Evolutionary conservation across 2,329 filamentous ascomycete genomes (phyloP).

Genomic region (Fusarium algeriense): DNA sequence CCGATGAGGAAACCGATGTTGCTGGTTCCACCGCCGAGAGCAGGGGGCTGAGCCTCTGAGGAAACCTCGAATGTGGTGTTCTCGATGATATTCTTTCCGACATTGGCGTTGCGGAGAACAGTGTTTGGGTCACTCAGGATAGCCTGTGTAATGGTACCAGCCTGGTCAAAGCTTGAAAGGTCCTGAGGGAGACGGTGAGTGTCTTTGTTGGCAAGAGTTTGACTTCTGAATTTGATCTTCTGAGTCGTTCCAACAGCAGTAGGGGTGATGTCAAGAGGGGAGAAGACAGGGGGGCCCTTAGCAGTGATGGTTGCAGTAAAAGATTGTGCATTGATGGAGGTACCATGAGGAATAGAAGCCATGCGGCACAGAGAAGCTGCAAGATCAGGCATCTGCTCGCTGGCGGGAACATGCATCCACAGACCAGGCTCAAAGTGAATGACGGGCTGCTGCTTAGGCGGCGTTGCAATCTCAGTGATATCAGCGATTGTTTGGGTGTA

Average conservation of each 20-base stretch:
- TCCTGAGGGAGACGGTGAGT: slow-evolving; percentile 49
- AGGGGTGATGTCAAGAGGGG: slow-evolving; percentile 46
- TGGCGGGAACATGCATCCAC: slow-evolving; percentile 55
- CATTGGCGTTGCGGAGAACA: slow-evolving; percentile 47
- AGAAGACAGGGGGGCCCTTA: slow-evolving; percentile 38
- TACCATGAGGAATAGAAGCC: slow-evolving; percentile 59
- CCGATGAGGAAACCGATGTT: slow-evolving; percentile 38
- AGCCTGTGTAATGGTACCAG: slow-evolving; percentile 50
- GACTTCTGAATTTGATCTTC: slow-evolving; percentile 13
- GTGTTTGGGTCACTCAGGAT: slow-evolving; percentile 49
- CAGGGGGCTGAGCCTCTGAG: slow-evolving; percentile 28
- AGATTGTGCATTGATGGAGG: slow-evolving; percentile 57
- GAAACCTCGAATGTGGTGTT: slow-evolving; percentile 49
- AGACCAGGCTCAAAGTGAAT: slow-evolving; percentile 59
- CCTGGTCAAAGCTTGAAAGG: slow-evolving; percentile 45
- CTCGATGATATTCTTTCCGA: slow-evolving; percentile 49
- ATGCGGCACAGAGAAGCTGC: slow-evolving; percentile 51
- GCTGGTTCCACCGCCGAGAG: slow-evolving; percentile 49
- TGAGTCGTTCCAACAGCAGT: slow-evolving; percentile 19
- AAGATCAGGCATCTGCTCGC: slow-evolving; percentile 38
- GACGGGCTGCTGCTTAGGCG: slow-evolving; percentile 39
- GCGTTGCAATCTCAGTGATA: slow-evolving; percentile 44
- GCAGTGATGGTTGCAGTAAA: slow-evolving; percentile 36
- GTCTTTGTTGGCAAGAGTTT: slow-evolving; percentile 3
- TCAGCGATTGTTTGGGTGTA: slow-evolving; percentile 54